Conservation (phyloP, 192 early-diverging fungal species). For the Powellomyces hirtus region DNA sequence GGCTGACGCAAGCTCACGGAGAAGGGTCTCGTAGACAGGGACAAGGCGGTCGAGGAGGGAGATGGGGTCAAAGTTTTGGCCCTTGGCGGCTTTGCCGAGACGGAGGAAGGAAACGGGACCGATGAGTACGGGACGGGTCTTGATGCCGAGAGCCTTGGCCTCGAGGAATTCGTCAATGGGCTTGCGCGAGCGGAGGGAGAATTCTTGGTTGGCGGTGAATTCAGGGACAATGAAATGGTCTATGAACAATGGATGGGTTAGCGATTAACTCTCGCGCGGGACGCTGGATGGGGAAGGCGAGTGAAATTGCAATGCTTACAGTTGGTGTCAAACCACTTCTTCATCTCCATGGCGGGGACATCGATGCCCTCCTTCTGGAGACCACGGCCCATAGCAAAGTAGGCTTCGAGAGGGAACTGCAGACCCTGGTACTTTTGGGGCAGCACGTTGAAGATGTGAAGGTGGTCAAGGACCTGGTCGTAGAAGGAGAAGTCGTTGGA, state of each 20-base stretch:
- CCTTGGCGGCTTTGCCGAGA: slow-evolving; percentile 79
- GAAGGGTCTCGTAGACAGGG: slow-evolving; percentile 76
- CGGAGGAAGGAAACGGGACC: slow-evolving; percentile 89
- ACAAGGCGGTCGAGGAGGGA: slow-evolving; percentile 72
- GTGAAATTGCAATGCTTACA: slow-evolving; percentile 32
- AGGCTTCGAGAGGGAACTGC: slow-evolving; percentile 65
- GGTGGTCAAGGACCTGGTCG: slow-evolving; percentile 79
- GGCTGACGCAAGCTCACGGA: slow-evolving; percentile 68
- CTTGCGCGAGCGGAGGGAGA: slow-evolving; percentile 68
- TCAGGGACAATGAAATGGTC: slow-evolving; percentile 87
- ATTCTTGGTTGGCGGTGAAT: slow-evolving; percentile 72
- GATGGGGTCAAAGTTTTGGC: slow-evolving; percentile 67
- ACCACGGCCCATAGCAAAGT: slow-evolving; percentile 98
- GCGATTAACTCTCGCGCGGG: not conserved
- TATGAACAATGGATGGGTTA: not conserved
- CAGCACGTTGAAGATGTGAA: slow-evolving; percentile 53
- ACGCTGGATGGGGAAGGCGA: not conserved
- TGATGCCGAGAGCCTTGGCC: slow-evolving; percentile 87
- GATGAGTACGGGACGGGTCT: slow-evolving; percentile 88
- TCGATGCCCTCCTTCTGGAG: slow-evolving; percentile 81
- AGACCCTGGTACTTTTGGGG: slow-evolving; percentile 57
- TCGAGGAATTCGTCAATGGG: slow-evolving; percentile 84
- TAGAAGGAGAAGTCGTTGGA: slow-evolving; percentile 95
- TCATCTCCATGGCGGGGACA: slow-evolving; percentile 96
- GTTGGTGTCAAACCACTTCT: slow-evolving; percentile 99